These are phyloP conservation scores for Colletotrichum destructivum DNA, from an alignment of 2,329 filamentous ascomycete genomes.

Conservation along the genomic window DNA sequence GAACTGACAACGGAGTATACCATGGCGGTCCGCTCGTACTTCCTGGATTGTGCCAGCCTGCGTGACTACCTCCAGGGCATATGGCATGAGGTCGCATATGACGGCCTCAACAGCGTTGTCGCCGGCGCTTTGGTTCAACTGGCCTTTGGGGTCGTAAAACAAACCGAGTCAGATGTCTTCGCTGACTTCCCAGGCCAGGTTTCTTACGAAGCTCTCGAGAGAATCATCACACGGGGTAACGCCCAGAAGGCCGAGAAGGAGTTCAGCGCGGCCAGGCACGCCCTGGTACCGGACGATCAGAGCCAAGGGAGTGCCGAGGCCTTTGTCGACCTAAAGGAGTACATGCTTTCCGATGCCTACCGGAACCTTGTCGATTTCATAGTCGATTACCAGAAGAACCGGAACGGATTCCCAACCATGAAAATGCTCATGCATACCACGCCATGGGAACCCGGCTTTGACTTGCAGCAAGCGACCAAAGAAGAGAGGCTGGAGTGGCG, in stretches of 20 bases:
- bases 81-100: slow-evolving; percentile 62
- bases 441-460: slow-evolving; percentile 59
- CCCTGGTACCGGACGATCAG: neutral
- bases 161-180: slow-evolving; percentile 56
- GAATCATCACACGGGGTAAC: slow-evolving; percentile 57
- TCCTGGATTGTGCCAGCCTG: slow-evolving; percentile 55
- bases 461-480: slow-evolving; percentile 55
- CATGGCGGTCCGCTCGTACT: slow-evolving; percentile 58
- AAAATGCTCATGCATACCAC: slow-evolving; percentile 55
- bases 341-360: slow-evolving; percentile 60
- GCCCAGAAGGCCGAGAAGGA: slow-evolving; percentile 49
- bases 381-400: slow-evolving; percentile 60
- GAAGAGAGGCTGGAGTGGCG: slow-evolving; percentile 62
- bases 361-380: slow-evolving; percentile 61
- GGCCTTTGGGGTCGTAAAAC: slow-evolving; percentile 58
- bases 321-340: slow-evolving; percentile 58
- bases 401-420: slow-evolving; percentile 63
- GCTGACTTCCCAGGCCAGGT: slow-evolving; percentile 62
- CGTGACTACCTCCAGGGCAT: slow-evolving; percentile 56
- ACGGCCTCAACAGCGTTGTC: slow-evolving; percentile 61
- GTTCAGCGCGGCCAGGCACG: slow-evolving; percentile 44
- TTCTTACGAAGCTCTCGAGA: slow-evolving; percentile 59
- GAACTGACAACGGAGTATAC: slow-evolving; percentile 58
- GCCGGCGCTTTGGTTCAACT: slow-evolving; percentile 59
- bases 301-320: slow-evolving; percentile 42